These are phyloP conservation scores for Wickerhamiella siamensis DNA, from an alignment of 805 yeast genomes.

Conservation along the genomic window DNA sequence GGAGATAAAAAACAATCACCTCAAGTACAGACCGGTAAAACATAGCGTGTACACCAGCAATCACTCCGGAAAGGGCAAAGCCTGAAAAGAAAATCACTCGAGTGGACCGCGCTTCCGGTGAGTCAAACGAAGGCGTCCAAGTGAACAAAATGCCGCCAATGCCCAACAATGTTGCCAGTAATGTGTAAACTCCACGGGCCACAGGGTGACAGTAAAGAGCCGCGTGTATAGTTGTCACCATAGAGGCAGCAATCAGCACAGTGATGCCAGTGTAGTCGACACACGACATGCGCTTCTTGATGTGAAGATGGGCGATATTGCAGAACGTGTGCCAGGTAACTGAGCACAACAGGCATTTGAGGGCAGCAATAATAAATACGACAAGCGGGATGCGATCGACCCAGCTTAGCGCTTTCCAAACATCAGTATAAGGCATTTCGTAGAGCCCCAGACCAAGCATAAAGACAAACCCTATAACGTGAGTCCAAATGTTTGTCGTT, in stretches of 20 bases:
- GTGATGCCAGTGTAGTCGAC: conserved; percentile 93
- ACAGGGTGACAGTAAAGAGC: conserved; percentile 49
- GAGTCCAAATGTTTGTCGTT: conserved; percentile 88
- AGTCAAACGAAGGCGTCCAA: conserved; percentile 87
- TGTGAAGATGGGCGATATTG: conserved; percentile 47
- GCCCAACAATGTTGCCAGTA: conserved; percentile 54
- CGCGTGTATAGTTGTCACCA: conserved; percentile 72
- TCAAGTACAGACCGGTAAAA: conserved; percentile 40
- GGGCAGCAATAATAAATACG: conserved; percentile 54
- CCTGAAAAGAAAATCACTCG: conserved; percentile 71
- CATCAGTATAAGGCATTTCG: conserved; percentile 50
- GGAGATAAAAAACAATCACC: conserved; percentile 44
- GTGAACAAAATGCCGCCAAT: conserved; percentile 59
- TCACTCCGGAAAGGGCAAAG: conserved; percentile 59
- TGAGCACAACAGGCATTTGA: conserved; percentile 66
- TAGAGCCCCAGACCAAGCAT: conserved; percentile 41
- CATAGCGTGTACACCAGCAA: conserved; percentile 45
- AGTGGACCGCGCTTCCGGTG: conserved; percentile 66
- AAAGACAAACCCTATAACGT: conserved; percentile 51
- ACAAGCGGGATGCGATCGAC: conserved; percentile 40
- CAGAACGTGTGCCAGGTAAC: conserved; percentile 86
- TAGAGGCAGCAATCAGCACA: conserved; percentile 74
- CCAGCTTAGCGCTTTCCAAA: conserved; percentile 31
- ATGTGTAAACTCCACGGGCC: conserved; percentile 37
- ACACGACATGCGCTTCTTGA: conserved; percentile 73